These are phyloP conservation scores for Streptanthus diversifolius DNA, from an alignment of 345 rosid species.

Conservation along the genomic window DNA sequence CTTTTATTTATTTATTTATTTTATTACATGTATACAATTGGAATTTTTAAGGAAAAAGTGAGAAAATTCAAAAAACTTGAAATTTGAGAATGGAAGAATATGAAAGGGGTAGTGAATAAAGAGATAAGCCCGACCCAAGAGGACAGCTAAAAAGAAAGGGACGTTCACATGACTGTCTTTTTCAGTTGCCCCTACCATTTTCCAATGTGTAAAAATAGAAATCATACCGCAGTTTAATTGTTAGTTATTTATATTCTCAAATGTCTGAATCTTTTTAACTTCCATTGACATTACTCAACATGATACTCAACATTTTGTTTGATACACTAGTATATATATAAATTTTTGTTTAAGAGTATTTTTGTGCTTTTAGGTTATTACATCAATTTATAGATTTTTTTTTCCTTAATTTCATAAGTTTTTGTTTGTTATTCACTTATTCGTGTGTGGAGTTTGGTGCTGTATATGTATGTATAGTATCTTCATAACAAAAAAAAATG, in stretches of 20 bases:
- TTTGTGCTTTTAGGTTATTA: background rate
- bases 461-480: no score
- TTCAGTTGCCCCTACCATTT: background rate
- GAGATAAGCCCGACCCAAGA: background rate
- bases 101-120: background rate
- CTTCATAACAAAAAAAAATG: no score
- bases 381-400: no score
- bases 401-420: no score
- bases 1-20: background rate
- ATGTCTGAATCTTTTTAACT: background rate
- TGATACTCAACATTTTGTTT: background rate
- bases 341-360: background rate
- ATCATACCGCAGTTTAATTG: background rate
- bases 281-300: background rate
- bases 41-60: background rate
- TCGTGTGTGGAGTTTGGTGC: no score
- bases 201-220: background rate
- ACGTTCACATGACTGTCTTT: conserved; percentile 25
- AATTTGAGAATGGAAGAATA: background rate
- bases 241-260: background rate
- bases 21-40: background rate
- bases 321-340: background rate
- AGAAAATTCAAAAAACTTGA: background rate
- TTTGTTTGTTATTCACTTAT: no score
- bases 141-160: conserved; percentile 8